Conservation (phyloP, 2,329 filamentous ascomycete genomes). For the Penicillium frequentans region DNA sequence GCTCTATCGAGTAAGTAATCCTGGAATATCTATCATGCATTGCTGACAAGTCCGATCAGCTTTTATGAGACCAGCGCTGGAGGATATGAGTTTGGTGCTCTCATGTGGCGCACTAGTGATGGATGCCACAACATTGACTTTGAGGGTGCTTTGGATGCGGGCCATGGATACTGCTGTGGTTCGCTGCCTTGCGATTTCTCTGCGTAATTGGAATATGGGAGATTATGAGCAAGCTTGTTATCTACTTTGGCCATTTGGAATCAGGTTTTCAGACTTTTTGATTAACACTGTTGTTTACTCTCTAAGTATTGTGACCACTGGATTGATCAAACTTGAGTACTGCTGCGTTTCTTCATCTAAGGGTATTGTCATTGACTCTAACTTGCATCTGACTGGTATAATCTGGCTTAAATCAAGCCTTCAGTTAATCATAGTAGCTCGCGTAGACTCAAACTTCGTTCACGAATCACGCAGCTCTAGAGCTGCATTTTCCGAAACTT, state of each 20-base stretch:
- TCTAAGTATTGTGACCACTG: too few species aligned
- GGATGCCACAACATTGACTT: constrained; percentile 12
- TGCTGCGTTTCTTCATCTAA: too few species aligned
- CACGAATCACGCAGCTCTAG: neutral
- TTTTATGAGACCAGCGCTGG: neutral
- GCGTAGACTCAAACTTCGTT: neutral
- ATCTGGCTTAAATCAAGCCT: neutral
- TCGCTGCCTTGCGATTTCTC: constrained; percentile 10
- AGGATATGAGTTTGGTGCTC: constrained; percentile 2
- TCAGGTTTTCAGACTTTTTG: neutral
- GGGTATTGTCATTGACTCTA: too few species aligned
- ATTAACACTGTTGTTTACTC: too few species aligned
- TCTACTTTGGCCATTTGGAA: neutral
- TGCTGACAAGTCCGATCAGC: neutral
- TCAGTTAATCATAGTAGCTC: neutral
- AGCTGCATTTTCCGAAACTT: constrained; percentile 23
- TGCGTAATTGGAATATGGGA: neutral
- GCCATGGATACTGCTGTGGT: constrained; percentile 9
- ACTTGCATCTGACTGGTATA: too few species aligned
- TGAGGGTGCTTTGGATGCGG: constrained; percentile 3
- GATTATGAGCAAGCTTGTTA: neutral
- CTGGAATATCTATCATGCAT: neutral
- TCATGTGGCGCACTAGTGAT: constrained; percentile 7
- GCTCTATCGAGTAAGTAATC: constrained; percentile 1
- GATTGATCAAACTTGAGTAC: too few species aligned